Evolutionary conservation across 108 stramenopile genomes (phyloP).

Genomic region (Cyclotella choctawhatcheeana): DNA sequence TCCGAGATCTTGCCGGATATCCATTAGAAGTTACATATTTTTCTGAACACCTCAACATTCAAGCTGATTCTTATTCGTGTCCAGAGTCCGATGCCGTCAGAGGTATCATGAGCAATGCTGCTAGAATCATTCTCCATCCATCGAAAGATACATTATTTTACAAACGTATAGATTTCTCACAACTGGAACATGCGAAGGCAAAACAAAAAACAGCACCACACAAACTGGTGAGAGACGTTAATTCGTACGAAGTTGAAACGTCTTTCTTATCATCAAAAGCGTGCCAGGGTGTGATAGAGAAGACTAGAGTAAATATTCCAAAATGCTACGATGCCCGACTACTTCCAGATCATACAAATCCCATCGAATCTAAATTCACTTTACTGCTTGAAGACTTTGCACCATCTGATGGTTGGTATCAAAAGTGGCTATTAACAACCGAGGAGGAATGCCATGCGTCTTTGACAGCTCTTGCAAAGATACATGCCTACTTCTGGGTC

Average conservation of each 20-base stretch:
- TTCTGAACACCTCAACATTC: constrained; percentile 31
- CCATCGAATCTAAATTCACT: constrained; percentile 59
- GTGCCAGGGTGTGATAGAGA: constrained; percentile 45
- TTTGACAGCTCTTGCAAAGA: constrained; percentile 57
- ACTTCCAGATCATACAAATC: constrained; percentile 40
- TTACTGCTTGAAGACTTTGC: constrained; percentile 66
- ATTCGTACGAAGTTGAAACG: constrained; percentile 62
- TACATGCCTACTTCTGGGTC: constrained; percentile 77
- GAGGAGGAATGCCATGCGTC: constrained; percentile 48
- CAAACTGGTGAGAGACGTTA: constrained; percentile 66
- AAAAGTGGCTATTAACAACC: constrained; percentile 58
- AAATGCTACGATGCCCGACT: constrained; percentile 50
- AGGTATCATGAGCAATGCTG: constrained; percentile 69
- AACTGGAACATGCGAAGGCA: constrained; percentile 58
- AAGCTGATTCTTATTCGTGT: constrained; percentile 44
- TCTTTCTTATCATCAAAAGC: constrained; percentile 57
- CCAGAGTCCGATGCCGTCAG: constrained; percentile 64
- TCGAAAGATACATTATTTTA: constrained; percentile 55
- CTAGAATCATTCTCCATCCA: constrained; percentile 40
- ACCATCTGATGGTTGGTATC: constrained; percentile 60
- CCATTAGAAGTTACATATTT: constrained; percentile 42
- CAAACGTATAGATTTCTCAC: constrained; percentile 67
- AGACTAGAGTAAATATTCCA: constrained; percentile 54
- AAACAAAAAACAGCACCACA: constrained; percentile 61
- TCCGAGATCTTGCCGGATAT: constrained; percentile 63